Conservation (phyloP, 495 filamentous ascomycete species). For the Daldinia childiae region DNA sequence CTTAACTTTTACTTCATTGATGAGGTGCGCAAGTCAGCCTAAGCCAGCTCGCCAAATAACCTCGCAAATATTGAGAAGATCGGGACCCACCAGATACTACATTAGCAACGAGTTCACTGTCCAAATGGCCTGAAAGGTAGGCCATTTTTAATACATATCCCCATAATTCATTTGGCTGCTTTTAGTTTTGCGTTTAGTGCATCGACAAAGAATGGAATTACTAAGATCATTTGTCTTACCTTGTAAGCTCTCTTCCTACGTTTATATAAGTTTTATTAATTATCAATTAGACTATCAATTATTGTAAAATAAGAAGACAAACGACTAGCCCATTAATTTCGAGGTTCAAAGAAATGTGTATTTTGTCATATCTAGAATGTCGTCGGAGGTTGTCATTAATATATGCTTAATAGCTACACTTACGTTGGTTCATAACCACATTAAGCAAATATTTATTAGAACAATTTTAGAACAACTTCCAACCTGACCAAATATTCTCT, state of each 20-base stretch:
- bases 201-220: background rate
- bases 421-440: background rate
- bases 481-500: background rate
- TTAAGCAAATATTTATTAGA: background rate
- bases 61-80: background rate
- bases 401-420: background rate
- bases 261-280: background rate
- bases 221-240: background rate
- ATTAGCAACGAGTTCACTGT: background rate
- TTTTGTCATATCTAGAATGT: background rate
- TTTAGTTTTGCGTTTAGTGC: background rate
- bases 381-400: background rate
- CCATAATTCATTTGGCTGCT: constrained; percentile 3
- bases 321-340: background rate
- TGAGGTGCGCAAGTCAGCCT: background rate
- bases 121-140: background rate
- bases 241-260: background rate
- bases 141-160: background rate
- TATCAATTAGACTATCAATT: background rate
- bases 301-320: no score
- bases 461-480: background rate
- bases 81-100: constrained; percentile 1
- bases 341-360: background rate
- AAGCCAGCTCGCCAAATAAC: background rate
- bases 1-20: background rate